Percentiles rank a stretch among this genome's conserved stretches.
phyloP scores from a whole-genome alignment of 2,329 filamentous ascomycete genomes.

The Magnaporthales sp. region DNA sequence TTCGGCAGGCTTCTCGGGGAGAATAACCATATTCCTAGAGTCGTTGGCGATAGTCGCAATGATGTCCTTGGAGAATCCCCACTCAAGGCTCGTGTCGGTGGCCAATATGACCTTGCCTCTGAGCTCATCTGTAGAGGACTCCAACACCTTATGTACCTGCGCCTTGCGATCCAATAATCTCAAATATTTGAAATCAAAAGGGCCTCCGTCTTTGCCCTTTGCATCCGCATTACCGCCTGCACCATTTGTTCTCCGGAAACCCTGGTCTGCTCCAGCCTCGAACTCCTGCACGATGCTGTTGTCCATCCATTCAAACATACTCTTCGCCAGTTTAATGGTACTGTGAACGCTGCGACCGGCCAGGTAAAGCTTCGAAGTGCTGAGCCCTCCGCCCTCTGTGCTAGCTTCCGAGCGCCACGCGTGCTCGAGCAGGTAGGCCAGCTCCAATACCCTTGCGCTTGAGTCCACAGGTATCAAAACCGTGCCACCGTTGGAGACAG shows the following conservation, averaged over 20 bases:
- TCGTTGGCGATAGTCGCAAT: constrained; percentile 68
- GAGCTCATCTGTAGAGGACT: constrained; percentile 16
- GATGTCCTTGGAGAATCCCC: constrained; percentile 85
- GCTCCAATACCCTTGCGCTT: constrained; percentile 84
- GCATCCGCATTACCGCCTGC: constrained; percentile 30
- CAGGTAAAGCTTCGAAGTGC: constrained; percentile 60
- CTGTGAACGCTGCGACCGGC: constrained; percentile 81
- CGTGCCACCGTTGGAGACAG: constrained; percentile 74
- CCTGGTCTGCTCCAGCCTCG: constrained; percentile 55
- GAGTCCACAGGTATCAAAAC: constrained; percentile 93
- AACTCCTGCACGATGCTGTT: constrained; percentile 90
- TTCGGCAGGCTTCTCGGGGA: constrained; percentile 64
- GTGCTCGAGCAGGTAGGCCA: constrained; percentile 87
- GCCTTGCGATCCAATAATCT: constrained; percentile 74
- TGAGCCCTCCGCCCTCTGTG: constrained; percentile 38
- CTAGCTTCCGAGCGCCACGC: constrained; percentile 68
- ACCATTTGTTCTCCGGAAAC: constrained; percentile 32
- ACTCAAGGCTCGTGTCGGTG: constrained; percentile 82
- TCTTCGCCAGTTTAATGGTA: constrained; percentile 82
- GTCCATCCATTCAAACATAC: constrained; percentile 99
- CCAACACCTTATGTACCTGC: constrained; percentile 65
- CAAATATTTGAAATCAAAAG: constrained; percentile 85
- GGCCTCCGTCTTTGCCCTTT: constrained; percentile 51
- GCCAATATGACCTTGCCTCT: constrained; percentile 73
- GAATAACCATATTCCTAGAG: constrained; percentile 71